Conservation (phyloP, 257 asterid species). For the Ilex asprella region DNA sequence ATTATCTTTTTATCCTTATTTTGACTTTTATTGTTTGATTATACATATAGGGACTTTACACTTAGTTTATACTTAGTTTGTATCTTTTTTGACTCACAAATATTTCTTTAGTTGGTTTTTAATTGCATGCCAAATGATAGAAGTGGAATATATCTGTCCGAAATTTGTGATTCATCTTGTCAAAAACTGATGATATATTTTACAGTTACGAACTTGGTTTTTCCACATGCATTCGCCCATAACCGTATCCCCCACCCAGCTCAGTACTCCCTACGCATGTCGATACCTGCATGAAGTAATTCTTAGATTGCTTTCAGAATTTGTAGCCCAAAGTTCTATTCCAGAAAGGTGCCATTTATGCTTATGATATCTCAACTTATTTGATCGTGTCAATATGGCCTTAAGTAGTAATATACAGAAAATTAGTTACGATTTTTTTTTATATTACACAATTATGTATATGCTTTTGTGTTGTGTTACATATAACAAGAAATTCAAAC, state of each 20-base stretch:
- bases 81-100: too few species aligned
- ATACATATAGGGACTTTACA: too few species aligned
- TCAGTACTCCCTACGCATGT: too few species aligned
- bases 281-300: too few species aligned
- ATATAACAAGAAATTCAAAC: not conserved
- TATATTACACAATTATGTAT: slow-evolving; percentile 10
- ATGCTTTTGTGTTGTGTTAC: not conserved
- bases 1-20: too few species aligned
- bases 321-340: not conserved
- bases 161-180: not conserved
- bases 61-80: too few species aligned
- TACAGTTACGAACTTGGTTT: not conserved
- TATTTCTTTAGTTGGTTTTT: too few species aligned
- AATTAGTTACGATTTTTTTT: not conserved
- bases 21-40: too few species aligned
- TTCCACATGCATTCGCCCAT: not conserved
- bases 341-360: not conserved
- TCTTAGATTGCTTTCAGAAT: not conserved
- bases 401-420: not conserved
- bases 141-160: not conserved
- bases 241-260: too few species aligned
- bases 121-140: not conserved
- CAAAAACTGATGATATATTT: too few species aligned
- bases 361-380: not conserved
- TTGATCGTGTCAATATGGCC: not conserved